Base-by-base conservation (phyloP, 371 early-diverging fungal genomes). In the Basidiobolus heterosporus region DNA sequence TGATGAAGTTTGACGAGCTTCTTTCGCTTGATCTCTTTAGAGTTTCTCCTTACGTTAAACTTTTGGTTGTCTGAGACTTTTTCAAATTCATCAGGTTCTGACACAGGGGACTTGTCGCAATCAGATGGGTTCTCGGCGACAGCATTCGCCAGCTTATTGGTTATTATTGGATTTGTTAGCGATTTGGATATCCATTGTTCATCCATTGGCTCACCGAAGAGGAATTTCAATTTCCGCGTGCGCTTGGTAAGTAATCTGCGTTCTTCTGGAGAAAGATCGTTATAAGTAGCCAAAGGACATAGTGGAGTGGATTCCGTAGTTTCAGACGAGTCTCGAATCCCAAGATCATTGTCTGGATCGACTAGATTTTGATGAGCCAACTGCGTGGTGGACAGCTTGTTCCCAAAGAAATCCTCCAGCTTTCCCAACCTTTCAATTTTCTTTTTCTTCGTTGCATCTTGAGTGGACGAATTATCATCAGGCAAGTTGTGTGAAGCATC, bases 181-280 rank as follows among this genome's bases (percentile, higher is more conserved):
- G 39, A n/a, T 36, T 53, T 36, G n/a, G 30, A 36, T 11, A 53
- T 24, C 40, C 47, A 30, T 22, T 53, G 30, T 39, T 48, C 53
- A 53, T 53, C 48, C 13, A 53, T 38, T 22, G 48, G 20, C 38
- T 53, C 48, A 24, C 53, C 53, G 18, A 53, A 41, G 22, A 53
- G 44, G 36, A 44, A 11, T 44, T 48, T 36, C n/a, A 53, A 36
- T 40, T 53, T 53, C 16, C 35, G 47, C 6, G 15, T 47, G 11
- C 48, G 47, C 30, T 44, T 47, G 19, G 18, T 23, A 44, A 53
- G 23, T 13, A 43, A 38, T 38, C 53, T n/a, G 36, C 49, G 41
- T 21, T 48, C 48, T 15, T 53, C 44, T 36, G 45, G 18, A 35
- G 39, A 44, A 9, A 53, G 35, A 13, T 52, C 52, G 13, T 52